Evolutionary conservation across 2,329 filamentous ascomycete species (phyloP).

Genomic region (Pseudogymnoascus sp.): DNA sequence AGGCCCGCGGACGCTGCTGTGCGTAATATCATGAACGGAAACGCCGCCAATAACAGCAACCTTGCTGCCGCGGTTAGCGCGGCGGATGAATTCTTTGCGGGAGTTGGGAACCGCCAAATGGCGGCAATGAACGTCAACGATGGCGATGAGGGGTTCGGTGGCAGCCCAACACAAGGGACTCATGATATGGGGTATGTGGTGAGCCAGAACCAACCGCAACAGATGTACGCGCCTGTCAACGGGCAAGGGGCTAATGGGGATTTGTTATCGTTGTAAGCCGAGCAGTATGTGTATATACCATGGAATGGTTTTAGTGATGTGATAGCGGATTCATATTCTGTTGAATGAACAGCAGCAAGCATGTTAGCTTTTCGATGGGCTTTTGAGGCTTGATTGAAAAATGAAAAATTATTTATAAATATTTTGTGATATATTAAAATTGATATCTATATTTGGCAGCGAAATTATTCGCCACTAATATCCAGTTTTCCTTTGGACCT

Average conservation of each 20-base stretch:
- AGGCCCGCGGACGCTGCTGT: slow-evolving; percentile 28
- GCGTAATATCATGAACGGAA: slow-evolving; percentile 19
- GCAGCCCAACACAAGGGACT: slow-evolving; percentile 38
- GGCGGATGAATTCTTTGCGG: slow-evolving; percentile 84
- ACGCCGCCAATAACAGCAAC: slow-evolving; percentile 34
- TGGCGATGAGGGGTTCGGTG: slow-evolving; percentile 56
- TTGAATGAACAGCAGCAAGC: not conserved
- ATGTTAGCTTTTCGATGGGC: not conserved
- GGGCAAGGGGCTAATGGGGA: slow-evolving; percentile 62
- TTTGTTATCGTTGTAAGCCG: slow-evolving; percentile 53
- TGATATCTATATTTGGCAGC: not conserved
- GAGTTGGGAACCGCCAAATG: slow-evolving; percentile 67
- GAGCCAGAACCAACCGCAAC: slow-evolving; percentile 72
- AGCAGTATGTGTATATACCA: not conserved
- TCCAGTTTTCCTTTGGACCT: not conserved
- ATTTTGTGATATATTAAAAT: not conserved
- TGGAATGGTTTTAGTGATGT: slow-evolving; percentile 1
- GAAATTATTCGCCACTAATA: not conserved
- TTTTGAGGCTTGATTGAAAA: not conserved
- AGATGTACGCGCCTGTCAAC: slow-evolving; percentile 62
- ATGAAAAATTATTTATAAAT: not conserved
- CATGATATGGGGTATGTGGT: slow-evolving; percentile 59
- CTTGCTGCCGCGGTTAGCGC: slow-evolving; percentile 69
- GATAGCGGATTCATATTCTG: not conserved
- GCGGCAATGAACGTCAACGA: slow-evolving; percentile 61